Conservation (phyloP, 2,329 filamentous ascomycete species). For the Fusarium sp. region DNA sequence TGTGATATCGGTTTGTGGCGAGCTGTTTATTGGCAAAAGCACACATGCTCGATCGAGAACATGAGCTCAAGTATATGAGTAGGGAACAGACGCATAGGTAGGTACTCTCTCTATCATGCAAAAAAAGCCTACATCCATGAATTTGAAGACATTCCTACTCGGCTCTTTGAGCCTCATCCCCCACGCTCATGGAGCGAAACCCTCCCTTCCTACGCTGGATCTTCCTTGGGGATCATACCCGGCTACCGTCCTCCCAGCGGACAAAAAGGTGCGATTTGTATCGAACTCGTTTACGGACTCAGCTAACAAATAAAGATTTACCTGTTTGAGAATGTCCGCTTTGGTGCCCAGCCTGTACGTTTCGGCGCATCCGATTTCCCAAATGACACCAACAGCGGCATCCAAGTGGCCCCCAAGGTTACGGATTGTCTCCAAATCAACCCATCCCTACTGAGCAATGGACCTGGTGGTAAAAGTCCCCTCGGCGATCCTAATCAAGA, state of each 20-base stretch:
- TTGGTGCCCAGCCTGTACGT: neutral
- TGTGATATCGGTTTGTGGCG: too few species aligned
- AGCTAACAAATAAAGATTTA: neutral
- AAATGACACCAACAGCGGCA: neutral
- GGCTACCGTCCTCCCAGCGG: neutral
- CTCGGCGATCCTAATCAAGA: neutral
- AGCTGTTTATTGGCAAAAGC: too few species aligned
- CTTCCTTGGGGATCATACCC: neutral
- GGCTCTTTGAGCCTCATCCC: too few species aligned
- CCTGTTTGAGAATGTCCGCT: neutral
- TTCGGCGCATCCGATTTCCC: neutral
- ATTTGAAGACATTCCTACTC: too few species aligned
- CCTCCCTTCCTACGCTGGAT: neutral
- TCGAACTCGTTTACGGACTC: neutral
- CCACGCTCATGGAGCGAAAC: neutral
- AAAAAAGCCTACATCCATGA: too few species aligned
- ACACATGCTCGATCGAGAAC: too few species aligned
- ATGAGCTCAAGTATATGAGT: too few species aligned
- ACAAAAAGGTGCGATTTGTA: neutral
- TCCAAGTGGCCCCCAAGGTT: neutral
- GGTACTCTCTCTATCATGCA: too few species aligned
- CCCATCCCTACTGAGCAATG: neutral
- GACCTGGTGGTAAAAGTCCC: neutral
- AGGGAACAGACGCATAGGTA: too few species aligned
- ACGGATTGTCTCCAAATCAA: neutral